Base-by-base conservation (phyloP, 2,329 filamentous ascomycete species). In the Scedosporium apiospermum region DNA sequence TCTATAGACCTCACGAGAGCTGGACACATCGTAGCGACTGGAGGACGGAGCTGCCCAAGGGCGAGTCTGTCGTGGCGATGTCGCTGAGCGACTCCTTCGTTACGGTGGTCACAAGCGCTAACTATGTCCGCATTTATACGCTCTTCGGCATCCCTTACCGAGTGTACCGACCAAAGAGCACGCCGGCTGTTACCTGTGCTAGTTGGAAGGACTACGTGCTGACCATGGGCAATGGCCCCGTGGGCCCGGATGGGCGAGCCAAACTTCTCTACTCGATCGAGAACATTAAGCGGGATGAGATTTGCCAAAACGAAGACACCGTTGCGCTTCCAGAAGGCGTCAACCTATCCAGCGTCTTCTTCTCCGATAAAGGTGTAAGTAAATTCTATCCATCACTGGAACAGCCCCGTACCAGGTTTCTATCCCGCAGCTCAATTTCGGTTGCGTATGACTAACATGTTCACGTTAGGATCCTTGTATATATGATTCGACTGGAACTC, bases 121-220 rank as follows among this genome's bases (percentile, higher is more conserved):
- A 92, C 75, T 98, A 98, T 69, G 89, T 98, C 6, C 87, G 95
- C 61, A 85, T 99, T 21, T 99, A 92, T 75, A 97, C 92, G 0
- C 82, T 98, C 14, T 98, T 95, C 72, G 95, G 95, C 27, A 87
- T 96, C 41, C 93, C 95, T 0, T 89, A 91, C 67, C 87, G 90
- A 59, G 87, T 99, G 1, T 97, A 96, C 73, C 83, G 95, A 26
- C 92, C 96, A 66, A 98, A 98, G 78, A 93, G 89, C 74, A 86
- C 85, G 2, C 93, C 93, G 1, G 90, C 91, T 60, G 92, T 99
- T 21, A 95, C 92, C 0, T 99, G 95, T 70, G 91, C 92, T 0
- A 93, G 91, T 68, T 98, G 91, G 90, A 84, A 89, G 66, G 92
- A 99, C 77, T 98, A 98, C 73, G 88, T 99, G n/a, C 83, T 98